Percentiles rank a stretch among this genome's conserved stretches.
Evolutionary conservation across 495 filamentous ascomycete species (phyloP).

Genomic region (Aspergillus campestris): DNA sequence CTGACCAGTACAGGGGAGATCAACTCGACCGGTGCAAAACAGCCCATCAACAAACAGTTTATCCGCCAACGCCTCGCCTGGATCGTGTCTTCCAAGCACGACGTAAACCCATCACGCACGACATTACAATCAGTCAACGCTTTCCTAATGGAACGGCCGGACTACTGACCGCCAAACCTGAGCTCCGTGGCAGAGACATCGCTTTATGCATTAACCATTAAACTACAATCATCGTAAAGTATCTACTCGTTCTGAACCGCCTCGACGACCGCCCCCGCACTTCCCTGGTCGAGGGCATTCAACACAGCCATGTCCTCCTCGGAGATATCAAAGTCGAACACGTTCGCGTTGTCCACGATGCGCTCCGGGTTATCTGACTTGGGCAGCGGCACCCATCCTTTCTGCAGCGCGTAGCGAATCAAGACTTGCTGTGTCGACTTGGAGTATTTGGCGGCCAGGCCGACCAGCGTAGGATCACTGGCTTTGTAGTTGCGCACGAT

Average conservation of each 20-base stretch:
- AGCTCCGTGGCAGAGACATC: neutral
- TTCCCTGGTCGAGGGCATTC: constrained; percentile 59
- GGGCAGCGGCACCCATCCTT: constrained; percentile 64
- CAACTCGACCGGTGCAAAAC: constrained; percentile 15
- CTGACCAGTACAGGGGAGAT: constrained; percentile 22
- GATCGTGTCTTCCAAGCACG: constrained; percentile 64
- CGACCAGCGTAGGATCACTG: constrained; percentile 44
- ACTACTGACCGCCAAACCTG: constrained; percentile 21
- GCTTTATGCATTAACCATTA: constrained; percentile 6
- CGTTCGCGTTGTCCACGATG: constrained; percentile 55
- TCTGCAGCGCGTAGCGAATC: constrained; percentile 53
- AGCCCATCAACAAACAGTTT: constrained; percentile 57
- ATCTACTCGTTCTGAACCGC: constrained; percentile 40
- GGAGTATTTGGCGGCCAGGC: constrained; percentile 43
- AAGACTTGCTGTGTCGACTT: constrained; percentile 45
- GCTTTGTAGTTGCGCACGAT: constrained; percentile 55
- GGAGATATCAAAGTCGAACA: constrained; percentile 58
- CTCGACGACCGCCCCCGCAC: constrained; percentile 43
- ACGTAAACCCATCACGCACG: constrained; percentile 68
- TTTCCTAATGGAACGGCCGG: constrained; percentile 59
- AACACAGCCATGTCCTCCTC: constrained; percentile 54
- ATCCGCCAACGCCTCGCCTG: constrained; percentile 69
- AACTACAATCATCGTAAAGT: neutral
- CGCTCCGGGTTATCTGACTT: constrained; percentile 59
- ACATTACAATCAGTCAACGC: constrained; percentile 84